phyloP scores from a whole-genome alignment of 495 filamentous ascomycete genomes.

The Apodospora peruviana region DNA sequence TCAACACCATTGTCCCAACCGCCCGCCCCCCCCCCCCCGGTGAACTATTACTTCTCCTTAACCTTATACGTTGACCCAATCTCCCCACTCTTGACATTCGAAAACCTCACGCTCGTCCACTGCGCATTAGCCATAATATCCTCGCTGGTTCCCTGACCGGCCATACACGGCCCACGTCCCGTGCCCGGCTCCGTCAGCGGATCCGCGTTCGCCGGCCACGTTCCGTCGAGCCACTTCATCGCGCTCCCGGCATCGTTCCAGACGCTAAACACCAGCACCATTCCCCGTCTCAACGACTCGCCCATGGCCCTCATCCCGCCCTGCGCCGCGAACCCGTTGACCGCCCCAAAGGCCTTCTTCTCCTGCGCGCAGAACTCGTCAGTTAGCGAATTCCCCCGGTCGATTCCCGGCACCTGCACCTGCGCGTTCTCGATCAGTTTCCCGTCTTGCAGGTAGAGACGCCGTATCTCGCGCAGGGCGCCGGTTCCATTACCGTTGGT shows the following conservation, averaged over 20 bases:
- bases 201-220: conserved; percentile 5
- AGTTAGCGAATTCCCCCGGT: background rate
- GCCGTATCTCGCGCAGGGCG: conserved; percentile 53
- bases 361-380: conserved; percentile 12
- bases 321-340: conserved; percentile 18
- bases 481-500: conserved; percentile 36
- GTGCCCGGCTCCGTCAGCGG: conserved; percentile 33
- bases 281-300: conserved; percentile 49
- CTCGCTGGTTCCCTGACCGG: conserved; percentile 46
- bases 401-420: background rate
- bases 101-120: conserved; percentile 55
- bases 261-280: conserved; percentile 55
- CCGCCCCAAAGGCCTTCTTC: conserved; percentile 14
- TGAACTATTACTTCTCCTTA: too few species aligned
- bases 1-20: too few species aligned
- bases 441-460: conserved; percentile 61
- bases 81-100: conserved; percentile 64
- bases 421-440: conserved; percentile 37
- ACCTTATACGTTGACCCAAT: conserved; percentile 42
- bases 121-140: conserved; percentile 43
- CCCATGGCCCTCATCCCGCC: conserved; percentile 56
- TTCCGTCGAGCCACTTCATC: conserved; percentile 63
- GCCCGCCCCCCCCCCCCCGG: too few species aligned
- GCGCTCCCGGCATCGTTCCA: conserved; percentile 61
- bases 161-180: conserved; percentile 54